Evolutionary conservation across 495 filamentous ascomycete species (phyloP), one percentile per base, ranked within the genome.

Genomic region (Hypomontagnella monticulosa): DNA sequence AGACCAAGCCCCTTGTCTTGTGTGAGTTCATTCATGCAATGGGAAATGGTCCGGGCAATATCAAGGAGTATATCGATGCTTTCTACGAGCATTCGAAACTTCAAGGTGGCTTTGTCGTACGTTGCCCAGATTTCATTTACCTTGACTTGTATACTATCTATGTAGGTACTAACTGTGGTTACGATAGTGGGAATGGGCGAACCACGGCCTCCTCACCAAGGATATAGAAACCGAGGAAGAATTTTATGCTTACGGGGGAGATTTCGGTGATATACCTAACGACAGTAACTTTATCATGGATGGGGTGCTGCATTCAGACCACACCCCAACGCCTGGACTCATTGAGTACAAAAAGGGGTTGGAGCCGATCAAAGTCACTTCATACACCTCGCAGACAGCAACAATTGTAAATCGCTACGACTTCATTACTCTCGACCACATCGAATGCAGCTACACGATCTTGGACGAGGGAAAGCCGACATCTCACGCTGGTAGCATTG

Each of bases 21-120:
- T 91, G 88, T 63, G 88, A 91, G 67, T 92, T 87, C 58, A 84
- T 78, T 1, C 88, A 90, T 62, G 85, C 89, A 0, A 90, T 91
- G 88, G 89, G 89, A 2, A 92, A 90, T 57, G 89, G 88, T 0
- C 89, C 89, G 0, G 89, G 89, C 1, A 82, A 79, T 16, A 77
- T 91, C 4, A 79, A 87, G 68, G 88, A 90, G 60, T 91, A 91
- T 60, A 78, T 85, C 37, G 78, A 88, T 14, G 78, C 79, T 1
- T 91, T 90, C 66, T 80, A 80, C 11, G 73, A 80, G 30, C 67
- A 89, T 57, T 80, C 78, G 0, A 79, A 81, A 8, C 78, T 91
- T 4, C 87, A 90, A 66, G 89, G 89, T 0, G 89, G 89, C 5
- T 91, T 87, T 54, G 83, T 90, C 23, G 23, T 27, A 27, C 6